Percentiles rank a stretch among this genome's conserved stretches.
These are phyloP conservation scores for Solanum corneliomulleri DNA, from an alignment of 257 asterid species.

Conservation along the genomic window DNA sequence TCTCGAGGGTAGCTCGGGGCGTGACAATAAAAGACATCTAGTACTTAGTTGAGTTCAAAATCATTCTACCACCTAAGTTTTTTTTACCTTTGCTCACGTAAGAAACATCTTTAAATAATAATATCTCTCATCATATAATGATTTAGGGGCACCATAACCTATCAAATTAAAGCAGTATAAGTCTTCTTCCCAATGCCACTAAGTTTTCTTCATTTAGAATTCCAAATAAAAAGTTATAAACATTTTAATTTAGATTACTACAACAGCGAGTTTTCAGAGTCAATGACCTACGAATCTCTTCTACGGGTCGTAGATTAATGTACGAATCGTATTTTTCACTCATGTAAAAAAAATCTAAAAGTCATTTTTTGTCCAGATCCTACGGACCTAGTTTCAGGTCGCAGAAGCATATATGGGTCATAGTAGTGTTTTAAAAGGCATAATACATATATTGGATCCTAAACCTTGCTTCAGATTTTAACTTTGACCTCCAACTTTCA, in stretches of 20 bases:
- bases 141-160: background rate
- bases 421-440: no score
- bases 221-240: no score
- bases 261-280: background rate
- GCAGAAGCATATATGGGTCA: background rate
- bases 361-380: background rate
- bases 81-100: background rate
- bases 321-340: background rate
- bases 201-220: background rate
- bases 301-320: background rate
- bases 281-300: background rate
- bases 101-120: background rate
- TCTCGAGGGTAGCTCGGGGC: no score
- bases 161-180: no score
- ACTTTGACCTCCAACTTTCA: no score
- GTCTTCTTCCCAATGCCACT: background rate
- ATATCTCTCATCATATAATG: background rate
- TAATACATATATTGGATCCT: no score
- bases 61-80: background rate
- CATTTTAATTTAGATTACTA: no score
- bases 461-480: no score
- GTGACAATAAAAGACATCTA: no score
- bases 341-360: background rate
- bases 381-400: no score
- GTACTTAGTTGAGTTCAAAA: background rate